phyloP scores from a whole-genome alignment of 805 yeast species.

The Myxozyma melibiosi region DNA sequence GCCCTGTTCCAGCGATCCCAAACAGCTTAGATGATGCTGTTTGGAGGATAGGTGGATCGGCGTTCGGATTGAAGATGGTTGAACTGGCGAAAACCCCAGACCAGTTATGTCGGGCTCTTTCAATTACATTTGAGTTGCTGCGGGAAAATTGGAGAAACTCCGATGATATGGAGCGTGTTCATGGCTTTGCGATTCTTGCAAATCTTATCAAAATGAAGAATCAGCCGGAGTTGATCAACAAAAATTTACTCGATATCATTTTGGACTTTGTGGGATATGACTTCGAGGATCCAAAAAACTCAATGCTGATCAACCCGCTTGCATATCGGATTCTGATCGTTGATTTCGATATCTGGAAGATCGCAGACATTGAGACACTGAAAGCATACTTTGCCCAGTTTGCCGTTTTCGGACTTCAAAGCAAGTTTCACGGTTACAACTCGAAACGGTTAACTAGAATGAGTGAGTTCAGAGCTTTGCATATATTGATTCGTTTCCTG shows the following conservation, averaged over 20 bases:
- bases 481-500: slow-evolving; percentile 38
- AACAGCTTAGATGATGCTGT: slow-evolving; percentile 33
- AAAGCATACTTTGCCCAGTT: slow-evolving; percentile 61
- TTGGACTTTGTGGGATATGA: slow-evolving; percentile 61
- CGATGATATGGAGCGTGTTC: slow-evolving; percentile 60
- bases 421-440: slow-evolving; percentile 57
- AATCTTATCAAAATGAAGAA: slow-evolving; percentile 56
- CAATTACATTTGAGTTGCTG: slow-evolving; percentile 49
- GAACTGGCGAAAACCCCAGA: slow-evolving; percentile 48
- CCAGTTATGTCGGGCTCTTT: slow-evolving; percentile 44
- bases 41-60: slow-evolving; percentile 53
- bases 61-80: slow-evolving; percentile 50
- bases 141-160: slow-evolving; percentile 53
- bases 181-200: slow-evolving; percentile 63
- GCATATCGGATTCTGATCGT: slow-evolving; percentile 63
- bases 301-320: slow-evolving; percentile 56
- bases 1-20: slow-evolving; percentile 30
- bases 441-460: slow-evolving; percentile 54
- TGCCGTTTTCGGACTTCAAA: slow-evolving; percentile 53
- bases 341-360: slow-evolving; percentile 65
- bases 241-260: slow-evolving; percentile 54
- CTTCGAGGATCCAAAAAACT: slow-evolving; percentile 52
- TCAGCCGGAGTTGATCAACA: slow-evolving; percentile 35
- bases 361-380: slow-evolving; percentile 48
- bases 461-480: slow-evolving; percentile 45